These are phyloP conservation scores for Starmerella cellae DNA, from an alignment of 805 yeast species.

Conservation along the genomic window DNA sequence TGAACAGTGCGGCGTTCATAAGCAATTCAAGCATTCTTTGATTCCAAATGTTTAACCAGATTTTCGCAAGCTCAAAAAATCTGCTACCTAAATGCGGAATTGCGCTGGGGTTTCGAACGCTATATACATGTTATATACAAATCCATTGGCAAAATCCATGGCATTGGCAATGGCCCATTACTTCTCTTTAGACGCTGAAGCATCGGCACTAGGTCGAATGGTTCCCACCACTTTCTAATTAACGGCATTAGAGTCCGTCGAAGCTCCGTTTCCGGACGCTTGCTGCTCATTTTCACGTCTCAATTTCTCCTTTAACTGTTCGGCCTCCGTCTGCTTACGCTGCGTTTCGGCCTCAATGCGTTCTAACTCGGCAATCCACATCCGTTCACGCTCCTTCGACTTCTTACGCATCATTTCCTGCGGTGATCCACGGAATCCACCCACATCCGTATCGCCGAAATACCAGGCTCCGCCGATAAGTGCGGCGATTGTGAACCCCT, in stretches of 20 bases:
- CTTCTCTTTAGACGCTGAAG: no score
- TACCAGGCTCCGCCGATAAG: conserved; percentile 58
- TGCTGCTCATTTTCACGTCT: no score
- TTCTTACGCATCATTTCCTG: conserved; percentile 50
- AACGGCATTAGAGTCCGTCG: not conserved
- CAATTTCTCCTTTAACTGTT: conserved; percentile 12
- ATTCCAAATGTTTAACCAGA: no score
- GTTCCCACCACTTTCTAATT: conserved; percentile 20
- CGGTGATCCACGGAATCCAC: conserved; percentile 17
- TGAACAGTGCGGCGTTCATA: no score
- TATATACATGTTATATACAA: no score
- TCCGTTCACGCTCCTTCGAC: conserved; percentile 69
- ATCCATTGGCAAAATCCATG: no score
- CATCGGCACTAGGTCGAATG: no score
- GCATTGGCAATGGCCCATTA: no score
- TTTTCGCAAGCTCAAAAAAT: no score
- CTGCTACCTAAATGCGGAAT: no score
- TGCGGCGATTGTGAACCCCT: conserved; percentile 71
- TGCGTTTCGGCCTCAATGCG: conserved; percentile 55
- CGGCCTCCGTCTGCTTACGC: conserved; percentile 16
- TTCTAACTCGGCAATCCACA: conserved; percentile 79
- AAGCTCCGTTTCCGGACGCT: not conserved
- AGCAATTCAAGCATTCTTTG: no score
- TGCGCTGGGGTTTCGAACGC: no score
- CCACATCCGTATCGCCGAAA: conserved; percentile 42